Percentiles rank a stretch among this genome's conserved stretches.
Conservation (phyloP, 495 filamentous ascomycete genomes). For the Penicillium roqueforti region DNA sequence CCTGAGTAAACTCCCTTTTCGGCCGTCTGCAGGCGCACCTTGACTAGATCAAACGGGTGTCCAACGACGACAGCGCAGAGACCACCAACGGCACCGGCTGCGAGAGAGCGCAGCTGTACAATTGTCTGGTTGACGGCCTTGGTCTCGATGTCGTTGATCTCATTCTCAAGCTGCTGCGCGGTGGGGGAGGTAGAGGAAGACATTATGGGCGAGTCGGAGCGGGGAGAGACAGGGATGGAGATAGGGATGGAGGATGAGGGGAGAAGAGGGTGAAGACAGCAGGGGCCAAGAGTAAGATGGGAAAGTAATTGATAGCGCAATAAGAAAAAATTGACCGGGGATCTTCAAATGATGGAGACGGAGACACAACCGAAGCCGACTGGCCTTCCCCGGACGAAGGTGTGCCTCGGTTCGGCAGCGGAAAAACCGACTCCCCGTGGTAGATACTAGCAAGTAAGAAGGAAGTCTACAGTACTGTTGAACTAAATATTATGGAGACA, state of each 20-base stretch:
- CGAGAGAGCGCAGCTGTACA: slow-evolving; percentile 67
- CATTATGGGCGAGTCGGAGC: slow-evolving; percentile 20
- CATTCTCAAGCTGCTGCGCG: slow-evolving; percentile 33
- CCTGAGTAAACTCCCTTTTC: slow-evolving; percentile 87
- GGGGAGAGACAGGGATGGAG: slow-evolving; percentile 6
- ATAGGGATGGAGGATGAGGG: slow-evolving; percentile 1
- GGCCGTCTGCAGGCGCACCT: slow-evolving; percentile 93
- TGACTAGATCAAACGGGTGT: slow-evolving; percentile 96
- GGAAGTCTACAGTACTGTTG: background rate
- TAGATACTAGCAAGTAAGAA: background rate
- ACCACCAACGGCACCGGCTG: slow-evolving; percentile 87
- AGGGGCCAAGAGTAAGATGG: background rate
- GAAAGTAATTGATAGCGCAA: slow-evolving; percentile 1
- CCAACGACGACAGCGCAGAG: slow-evolving; percentile 90
- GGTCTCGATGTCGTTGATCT: slow-evolving; percentile 29
- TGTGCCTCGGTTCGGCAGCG: slow-evolving; percentile 34
- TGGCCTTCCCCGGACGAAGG: slow-evolving; percentile 17
- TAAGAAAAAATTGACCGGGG: background rate
- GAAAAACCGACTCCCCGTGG: slow-evolving; percentile 14
- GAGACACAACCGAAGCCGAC: slow-evolving; percentile 20
- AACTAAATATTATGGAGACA: background rate
- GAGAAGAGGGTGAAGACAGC: background rate
- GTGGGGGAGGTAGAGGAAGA: slow-evolving; percentile 31
- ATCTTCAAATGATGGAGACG: slow-evolving; percentile 7
- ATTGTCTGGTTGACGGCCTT: slow-evolving; percentile 45